Conservation (phyloP, 78 protist species). For the Dictyostelium brefeldianum region DNA sequence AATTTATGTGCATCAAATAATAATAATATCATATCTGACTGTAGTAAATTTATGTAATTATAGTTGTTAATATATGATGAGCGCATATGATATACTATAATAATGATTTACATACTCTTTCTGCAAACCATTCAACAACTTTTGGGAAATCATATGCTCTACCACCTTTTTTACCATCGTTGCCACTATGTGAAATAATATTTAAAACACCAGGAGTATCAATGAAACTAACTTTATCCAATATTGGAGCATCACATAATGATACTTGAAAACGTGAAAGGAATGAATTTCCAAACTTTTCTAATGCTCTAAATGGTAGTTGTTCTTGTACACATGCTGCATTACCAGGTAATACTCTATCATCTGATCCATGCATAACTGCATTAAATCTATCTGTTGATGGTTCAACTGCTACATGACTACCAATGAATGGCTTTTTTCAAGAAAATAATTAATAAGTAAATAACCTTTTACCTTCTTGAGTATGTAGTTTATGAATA, state of each 20-base stretch:
- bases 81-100: not conserved
- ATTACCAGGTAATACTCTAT: slow-evolving; percentile 89
- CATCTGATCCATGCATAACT: slow-evolving; percentile 91
- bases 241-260: slow-evolving; percentile 71
- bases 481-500: no score
- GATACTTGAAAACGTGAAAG: slow-evolving; percentile 75
- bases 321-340: slow-evolving; percentile 80
- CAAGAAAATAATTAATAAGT: no score
- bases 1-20: slow-evolving; percentile 96
- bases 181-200: slow-evolving; percentile 61
- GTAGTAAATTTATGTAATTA: no score
- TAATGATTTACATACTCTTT: slow-evolving; percentile 42
- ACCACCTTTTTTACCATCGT: slow-evolving; percentile 90
- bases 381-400: slow-evolving; percentile 96
- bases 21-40: slow-evolving; percentile 91
- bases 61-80: not conserved
- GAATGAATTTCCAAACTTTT: slow-evolving; percentile 88
- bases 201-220: slow-evolving; percentile 95
- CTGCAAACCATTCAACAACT: slow-evolving; percentile 93
- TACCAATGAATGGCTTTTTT: slow-evolving; percentile 51
- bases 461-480: no score
- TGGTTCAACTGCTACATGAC: slow-evolving; percentile 93
- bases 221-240: slow-evolving; percentile 85
- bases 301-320: slow-evolving; percentile 90
- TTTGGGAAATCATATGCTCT: slow-evolving; percentile 87